These are phyloP conservation scores for Grosmannia serpens DNA, from an alignment of 2,329 filamentous ascomycete genomes.

Conservation along the genomic window DNA sequence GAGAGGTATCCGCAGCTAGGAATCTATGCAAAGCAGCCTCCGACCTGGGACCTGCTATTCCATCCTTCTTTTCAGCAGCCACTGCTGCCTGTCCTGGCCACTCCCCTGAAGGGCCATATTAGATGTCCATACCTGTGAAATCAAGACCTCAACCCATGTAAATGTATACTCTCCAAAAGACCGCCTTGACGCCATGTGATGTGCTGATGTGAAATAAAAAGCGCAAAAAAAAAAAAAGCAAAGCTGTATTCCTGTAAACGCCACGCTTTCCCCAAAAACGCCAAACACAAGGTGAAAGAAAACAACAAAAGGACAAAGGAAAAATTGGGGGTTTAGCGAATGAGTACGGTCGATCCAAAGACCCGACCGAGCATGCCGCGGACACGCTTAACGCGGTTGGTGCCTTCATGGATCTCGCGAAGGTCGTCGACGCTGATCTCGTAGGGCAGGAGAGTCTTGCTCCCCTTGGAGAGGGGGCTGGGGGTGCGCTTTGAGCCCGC, in stretches of 20 bases:
- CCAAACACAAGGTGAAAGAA: background rate
- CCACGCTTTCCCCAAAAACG: background rate
- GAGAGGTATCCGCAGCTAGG: background rate
- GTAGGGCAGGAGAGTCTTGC: slow-evolving; percentile 33
- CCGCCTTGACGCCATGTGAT: background rate
- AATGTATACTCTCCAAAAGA: background rate
- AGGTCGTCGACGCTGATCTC: slow-evolving; percentile 44
- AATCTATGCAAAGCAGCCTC: slow-evolving; percentile 1
- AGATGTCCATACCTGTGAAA: slow-evolving; percentile 2
- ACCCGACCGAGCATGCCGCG: slow-evolving; percentile 43
- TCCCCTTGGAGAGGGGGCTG: slow-evolving; percentile 8
- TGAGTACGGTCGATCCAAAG: slow-evolving; percentile 29
- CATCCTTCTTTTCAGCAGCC: background rate
- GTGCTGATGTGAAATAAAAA: background rate
- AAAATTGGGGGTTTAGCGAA: slow-evolving; percentile 19
- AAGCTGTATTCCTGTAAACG: background rate
- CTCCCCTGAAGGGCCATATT: slow-evolving; percentile 3
- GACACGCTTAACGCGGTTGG: slow-evolving; percentile 34
- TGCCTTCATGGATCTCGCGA: slow-evolving; percentile 34
- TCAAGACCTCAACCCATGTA: background rate
- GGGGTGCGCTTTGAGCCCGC: slow-evolving; percentile 9
- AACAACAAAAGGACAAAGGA: background rate
- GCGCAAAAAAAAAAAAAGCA: background rate
- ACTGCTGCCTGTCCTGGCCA: background rate
- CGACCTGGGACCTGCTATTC: background rate